These are phyloP conservation scores for Schrenkiella parvula DNA, from an alignment of 345 rosid genomes.

Conservation along the genomic window DNA sequence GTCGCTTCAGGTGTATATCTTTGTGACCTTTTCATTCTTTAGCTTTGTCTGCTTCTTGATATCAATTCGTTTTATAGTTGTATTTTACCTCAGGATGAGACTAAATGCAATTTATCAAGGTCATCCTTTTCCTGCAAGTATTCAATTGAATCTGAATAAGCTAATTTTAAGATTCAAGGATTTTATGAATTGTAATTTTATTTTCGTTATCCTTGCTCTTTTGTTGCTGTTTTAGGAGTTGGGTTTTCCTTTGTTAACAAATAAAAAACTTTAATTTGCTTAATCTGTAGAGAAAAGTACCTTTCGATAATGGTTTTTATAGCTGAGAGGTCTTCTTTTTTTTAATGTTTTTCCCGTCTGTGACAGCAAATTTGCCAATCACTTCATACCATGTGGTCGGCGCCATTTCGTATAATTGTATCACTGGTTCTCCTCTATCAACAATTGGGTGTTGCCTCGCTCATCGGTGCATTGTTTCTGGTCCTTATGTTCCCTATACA, in stretches of 20 bases:
- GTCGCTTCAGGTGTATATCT: slow-evolving; percentile 72
- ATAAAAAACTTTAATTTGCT: background rate
- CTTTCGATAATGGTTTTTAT: background rate
- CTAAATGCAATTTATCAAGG: slow-evolving; percentile 2
- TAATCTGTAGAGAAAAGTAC: background rate
- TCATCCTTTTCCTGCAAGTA: background rate
- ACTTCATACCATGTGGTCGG: slow-evolving; percentile 98
- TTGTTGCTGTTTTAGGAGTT: background rate
- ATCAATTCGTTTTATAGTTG: background rate
- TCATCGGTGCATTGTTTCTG: slow-evolving; percentile 78
- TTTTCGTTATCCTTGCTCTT: background rate
- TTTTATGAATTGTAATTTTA: background rate
- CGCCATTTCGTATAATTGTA: slow-evolving; percentile 84
- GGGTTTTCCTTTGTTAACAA: background rate
- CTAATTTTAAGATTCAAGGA: slow-evolving; percentile 3
- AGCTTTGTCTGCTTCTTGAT: background rate
- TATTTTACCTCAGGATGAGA: background rate
- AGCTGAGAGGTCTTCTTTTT: slow-evolving; percentile 3
- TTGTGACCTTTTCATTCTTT: background rate
- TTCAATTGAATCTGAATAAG: background rate
- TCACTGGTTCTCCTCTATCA: slow-evolving; percentile 80
- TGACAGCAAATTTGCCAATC: slow-evolving; percentile 93
- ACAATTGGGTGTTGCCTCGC: slow-evolving; percentile 40
- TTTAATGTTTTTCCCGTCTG: slow-evolving; percentile 21
- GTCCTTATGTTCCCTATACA: slow-evolving; percentile 91